phyloP scores from a whole-genome alignment of 2,329 filamentous ascomycete genomes.

The Fusarium hainanense region DNA sequence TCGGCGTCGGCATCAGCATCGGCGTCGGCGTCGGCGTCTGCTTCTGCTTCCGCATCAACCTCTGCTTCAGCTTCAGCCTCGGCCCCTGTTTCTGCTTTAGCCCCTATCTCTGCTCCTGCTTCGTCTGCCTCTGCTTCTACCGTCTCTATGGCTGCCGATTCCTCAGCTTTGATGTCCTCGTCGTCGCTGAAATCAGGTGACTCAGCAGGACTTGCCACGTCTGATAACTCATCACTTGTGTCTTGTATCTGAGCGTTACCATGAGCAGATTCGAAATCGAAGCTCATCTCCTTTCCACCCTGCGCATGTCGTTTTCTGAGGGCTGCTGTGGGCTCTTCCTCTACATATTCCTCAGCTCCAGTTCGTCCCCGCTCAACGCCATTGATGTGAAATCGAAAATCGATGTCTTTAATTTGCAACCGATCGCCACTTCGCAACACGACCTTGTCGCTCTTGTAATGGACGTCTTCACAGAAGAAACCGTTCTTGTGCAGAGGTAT shows the following conservation, averaged over 20 bases:
- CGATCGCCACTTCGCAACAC: slow-evolving; percentile 71
- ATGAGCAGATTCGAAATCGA: slow-evolving; percentile 74
- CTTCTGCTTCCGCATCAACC: slow-evolving; percentile 28
- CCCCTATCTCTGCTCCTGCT: slow-evolving; percentile 27
- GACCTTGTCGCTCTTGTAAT: slow-evolving; percentile 66
- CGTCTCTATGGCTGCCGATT: slow-evolving; percentile 36
- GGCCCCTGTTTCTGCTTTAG: slow-evolving; percentile 45
- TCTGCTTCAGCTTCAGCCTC: slow-evolving; percentile 6
- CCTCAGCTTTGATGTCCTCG: slow-evolving; percentile 48
- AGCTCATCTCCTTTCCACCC: slow-evolving; percentile 77
- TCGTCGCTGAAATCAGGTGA: slow-evolving; percentile 55
- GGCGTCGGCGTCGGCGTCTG: slow-evolving; percentile 36
- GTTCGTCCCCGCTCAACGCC: slow-evolving; percentile 68
- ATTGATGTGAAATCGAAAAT: slow-evolving; percentile 76
- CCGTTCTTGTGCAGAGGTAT: slow-evolving; percentile 72
- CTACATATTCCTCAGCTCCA: slow-evolving; percentile 66
- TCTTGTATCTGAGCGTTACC: slow-evolving; percentile 67
- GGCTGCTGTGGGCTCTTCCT: slow-evolving; percentile 57
- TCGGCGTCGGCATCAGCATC: slow-evolving; percentile 26
- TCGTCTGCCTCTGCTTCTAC: slow-evolving; percentile 44
- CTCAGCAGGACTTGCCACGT: slow-evolving; percentile 56
- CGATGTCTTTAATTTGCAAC: slow-evolving; percentile 78
- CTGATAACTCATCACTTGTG: slow-evolving; percentile 65
- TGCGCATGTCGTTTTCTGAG: slow-evolving; percentile 63
- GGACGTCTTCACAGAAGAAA: slow-evolving; percentile 72